Evolutionary conservation across 2,329 filamentous ascomycete species (phyloP).

Genomic region (Fusarium subglutinans): DNA sequence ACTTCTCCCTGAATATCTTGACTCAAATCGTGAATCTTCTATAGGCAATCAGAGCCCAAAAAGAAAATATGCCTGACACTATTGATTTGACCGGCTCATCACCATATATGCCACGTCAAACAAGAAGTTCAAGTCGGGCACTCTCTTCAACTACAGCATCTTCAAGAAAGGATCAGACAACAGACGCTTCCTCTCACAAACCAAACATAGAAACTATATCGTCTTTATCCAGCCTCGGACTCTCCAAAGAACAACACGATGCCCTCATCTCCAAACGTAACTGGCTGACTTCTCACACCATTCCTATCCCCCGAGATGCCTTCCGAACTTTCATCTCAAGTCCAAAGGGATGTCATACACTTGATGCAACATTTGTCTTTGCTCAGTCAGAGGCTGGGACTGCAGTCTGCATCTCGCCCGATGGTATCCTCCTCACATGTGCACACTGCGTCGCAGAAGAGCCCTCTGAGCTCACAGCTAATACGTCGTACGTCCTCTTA

Average conservation of each 20-base stretch:
- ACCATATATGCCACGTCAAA: constrained; percentile 3
- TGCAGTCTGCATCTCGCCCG: constrained; percentile 57
- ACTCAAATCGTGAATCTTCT: background rate
- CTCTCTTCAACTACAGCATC: background rate
- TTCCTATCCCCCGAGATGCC: constrained; percentile 24
- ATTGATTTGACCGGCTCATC: background rate
- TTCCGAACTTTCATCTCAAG: background rate
- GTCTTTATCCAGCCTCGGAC: background rate
- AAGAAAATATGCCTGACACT: constrained; percentile 1
- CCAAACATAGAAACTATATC: background rate
- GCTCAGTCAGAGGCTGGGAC: constrained; percentile 60
- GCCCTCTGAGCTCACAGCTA: constrained; percentile 42
- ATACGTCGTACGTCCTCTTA: constrained; percentile 52
- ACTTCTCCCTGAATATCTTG: background rate
- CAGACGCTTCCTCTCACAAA: background rate
- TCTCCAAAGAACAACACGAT: background rate
- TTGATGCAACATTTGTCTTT: constrained; percentile 54
- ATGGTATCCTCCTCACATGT: constrained; percentile 59
- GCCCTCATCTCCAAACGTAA: constrained; percentile 18
- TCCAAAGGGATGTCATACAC: background rate
- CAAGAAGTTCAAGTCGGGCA: constrained; percentile 18
- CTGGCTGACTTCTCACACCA: constrained; percentile 33
- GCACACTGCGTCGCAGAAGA: constrained; percentile 60
- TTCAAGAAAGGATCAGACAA: background rate
- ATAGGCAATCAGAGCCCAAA: no score